Conservation (phyloP, 2,329 filamentous ascomycete species). For the Neoascochyta sp. region DNA sequence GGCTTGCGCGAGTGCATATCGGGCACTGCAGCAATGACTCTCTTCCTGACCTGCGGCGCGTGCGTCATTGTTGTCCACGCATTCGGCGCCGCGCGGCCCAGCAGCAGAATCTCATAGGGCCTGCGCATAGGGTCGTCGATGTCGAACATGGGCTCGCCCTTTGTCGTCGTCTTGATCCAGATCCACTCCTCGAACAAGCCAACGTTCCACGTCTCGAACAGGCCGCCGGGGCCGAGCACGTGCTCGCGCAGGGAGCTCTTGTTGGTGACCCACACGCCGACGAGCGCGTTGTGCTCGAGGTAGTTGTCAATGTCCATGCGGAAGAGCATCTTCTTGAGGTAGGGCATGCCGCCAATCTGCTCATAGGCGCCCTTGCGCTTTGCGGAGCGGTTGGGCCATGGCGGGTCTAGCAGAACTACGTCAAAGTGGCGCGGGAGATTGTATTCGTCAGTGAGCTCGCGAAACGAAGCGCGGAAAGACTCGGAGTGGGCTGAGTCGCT, state of each 20-base stretch:
- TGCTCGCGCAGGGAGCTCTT: constrained; percentile 55
- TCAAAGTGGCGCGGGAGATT: constrained; percentile 55
- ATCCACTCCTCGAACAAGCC: constrained; percentile 67
- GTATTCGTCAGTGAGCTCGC: constrained; percentile 34
- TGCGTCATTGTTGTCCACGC: constrained; percentile 18
- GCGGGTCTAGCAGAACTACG: constrained; percentile 70
- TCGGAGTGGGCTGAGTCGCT: constrained; percentile 43
- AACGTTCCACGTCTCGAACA: constrained; percentile 67
- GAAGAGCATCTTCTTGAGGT: constrained; percentile 44
- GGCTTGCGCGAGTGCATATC: constrained; percentile 79
- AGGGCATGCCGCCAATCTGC: constrained; percentile 42
- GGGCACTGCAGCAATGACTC: constrained; percentile 65
- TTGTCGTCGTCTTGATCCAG: constrained; percentile 69
- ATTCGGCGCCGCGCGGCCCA: constrained; percentile 47
- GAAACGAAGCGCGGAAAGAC: constrained; percentile 38
- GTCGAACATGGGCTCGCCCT: constrained; percentile 62
- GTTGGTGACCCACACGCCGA: constrained; percentile 78
- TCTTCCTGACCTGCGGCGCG: constrained; percentile 41
- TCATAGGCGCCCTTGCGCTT: constrained; percentile 56
- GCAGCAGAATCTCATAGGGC: constrained; percentile 70
- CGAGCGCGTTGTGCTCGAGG: constrained; percentile 43
- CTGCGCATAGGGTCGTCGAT: constrained; percentile 64
- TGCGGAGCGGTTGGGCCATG: constrained; percentile 77
- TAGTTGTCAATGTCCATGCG: constrained; percentile 47
- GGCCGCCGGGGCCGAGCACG: constrained; percentile 52